Percentiles rank a stretch among this genome's conserved stretches.
phyloP scores from a whole-genome alignment of 768 basidiomycete genomes.

The Calocybe cyanea region DNA sequence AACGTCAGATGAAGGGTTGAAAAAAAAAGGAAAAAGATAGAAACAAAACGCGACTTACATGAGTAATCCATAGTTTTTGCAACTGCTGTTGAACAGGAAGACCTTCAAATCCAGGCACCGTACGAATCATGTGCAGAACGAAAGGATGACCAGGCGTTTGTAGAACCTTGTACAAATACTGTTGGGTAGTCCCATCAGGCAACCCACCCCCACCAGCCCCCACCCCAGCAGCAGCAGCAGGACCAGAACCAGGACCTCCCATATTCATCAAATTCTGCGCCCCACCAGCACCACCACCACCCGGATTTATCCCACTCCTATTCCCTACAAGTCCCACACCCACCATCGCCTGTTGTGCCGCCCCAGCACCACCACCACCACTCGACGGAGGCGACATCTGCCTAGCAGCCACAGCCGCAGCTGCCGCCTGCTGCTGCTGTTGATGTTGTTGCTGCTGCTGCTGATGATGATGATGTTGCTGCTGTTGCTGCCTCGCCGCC shows the following conservation, averaged over 20 bases:
- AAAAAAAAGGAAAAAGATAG: no score
- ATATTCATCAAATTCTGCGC: no score
- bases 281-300: background rate
- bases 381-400: constrained; percentile 1
- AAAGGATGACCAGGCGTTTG: constrained; percentile 56
- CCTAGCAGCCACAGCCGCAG: background rate
- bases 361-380: no score
- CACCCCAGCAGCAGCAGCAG: no score
- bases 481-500: constrained; percentile 33
- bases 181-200: constrained; percentile 24
- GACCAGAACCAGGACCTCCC: background rate
- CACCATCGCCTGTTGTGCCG: no score
- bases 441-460: constrained; percentile 10
- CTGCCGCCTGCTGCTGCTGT: background rate
- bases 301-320: no score
- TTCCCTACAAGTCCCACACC: no score
- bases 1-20: no score
- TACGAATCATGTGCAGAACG: constrained; percentile 48
- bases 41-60: constrained; percentile 41
- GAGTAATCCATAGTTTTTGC: constrained; percentile 51
- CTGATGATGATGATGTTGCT: constrained; percentile 17
- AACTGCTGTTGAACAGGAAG: constrained; percentile 54
- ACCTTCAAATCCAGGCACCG: constrained; percentile 49
- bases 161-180: constrained; percentile 46
- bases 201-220: constrained; percentile 1